phyloP scores from a whole-genome alignment of 2,329 filamentous ascomycete genomes.

The Claviceps pazoutovae region DNA sequence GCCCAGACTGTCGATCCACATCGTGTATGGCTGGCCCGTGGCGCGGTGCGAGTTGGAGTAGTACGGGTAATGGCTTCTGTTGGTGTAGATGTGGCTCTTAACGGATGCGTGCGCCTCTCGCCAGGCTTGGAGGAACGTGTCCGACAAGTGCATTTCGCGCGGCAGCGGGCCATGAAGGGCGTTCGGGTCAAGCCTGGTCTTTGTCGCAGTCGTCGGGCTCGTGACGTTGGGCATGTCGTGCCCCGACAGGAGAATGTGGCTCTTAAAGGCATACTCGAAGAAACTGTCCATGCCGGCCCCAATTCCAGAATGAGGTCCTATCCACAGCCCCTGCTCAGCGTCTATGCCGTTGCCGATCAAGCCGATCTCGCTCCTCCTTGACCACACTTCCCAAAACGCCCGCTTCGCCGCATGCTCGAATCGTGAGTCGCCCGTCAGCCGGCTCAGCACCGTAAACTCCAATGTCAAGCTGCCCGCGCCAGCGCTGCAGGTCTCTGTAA shows the following conservation, averaged over 20 bases:
- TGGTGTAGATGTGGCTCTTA: slow-evolving; percentile 80
- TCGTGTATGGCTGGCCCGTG: slow-evolving; percentile 76
- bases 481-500: slow-evolving; percentile 92
- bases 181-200: slow-evolving; percentile 48
- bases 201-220: slow-evolving; percentile 22
- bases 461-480: slow-evolving; percentile 91
- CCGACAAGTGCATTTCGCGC: slow-evolving; percentile 54
- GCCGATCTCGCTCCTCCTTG: slow-evolving; percentile 67
- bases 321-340: slow-evolving; percentile 81
- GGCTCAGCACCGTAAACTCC: slow-evolving; percentile 82
- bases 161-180: slow-evolving; percentile 44
- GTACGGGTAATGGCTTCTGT: slow-evolving; percentile 65
- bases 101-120: slow-evolving; percentile 75
- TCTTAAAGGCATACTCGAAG: slow-evolving; percentile 95
- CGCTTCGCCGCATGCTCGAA: slow-evolving; percentile 84
- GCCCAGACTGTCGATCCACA: slow-evolving; percentile 92
- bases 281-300: slow-evolving; percentile 96
- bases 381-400: slow-evolving; percentile 97
- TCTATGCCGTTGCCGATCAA: slow-evolving; percentile 87
- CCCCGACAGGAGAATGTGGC: slow-evolving; percentile 77
- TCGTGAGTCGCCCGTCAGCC: slow-evolving; percentile 71
- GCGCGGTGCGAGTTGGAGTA: slow-evolving; percentile 82
- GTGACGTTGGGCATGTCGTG: slow-evolving; percentile 42
- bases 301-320: slow-evolving; percentile 79
- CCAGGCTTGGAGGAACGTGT: slow-evolving; percentile 72